Evolutionary conservation across 2,329 filamentous ascomycete species (phyloP).

Genomic region (Stemphylium vesicarium): DNA sequence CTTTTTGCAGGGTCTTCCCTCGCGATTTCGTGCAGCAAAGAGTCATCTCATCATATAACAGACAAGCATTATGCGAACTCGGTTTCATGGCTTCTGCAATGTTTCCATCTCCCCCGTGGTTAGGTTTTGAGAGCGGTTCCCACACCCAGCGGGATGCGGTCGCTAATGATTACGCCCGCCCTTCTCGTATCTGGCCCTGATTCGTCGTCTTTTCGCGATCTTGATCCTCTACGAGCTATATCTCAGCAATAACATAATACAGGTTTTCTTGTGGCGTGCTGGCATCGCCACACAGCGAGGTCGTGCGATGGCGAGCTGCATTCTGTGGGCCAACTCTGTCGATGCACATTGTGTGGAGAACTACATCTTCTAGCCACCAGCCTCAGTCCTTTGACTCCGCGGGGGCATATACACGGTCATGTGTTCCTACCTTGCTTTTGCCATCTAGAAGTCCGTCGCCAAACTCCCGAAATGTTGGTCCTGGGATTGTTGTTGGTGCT

Average conservation of each 20-base stretch:
- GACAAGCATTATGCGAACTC: conserved; percentile 13
- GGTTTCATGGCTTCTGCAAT: conserved; percentile 14
- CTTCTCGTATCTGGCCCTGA: neutral
- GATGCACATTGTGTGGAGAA: neutral
- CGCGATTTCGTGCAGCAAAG: conserved; percentile 1
- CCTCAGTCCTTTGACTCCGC: neutral
- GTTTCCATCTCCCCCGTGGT: neutral
- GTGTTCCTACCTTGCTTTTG: neutral
- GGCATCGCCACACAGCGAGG: neutral
- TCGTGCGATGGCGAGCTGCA: neutral
- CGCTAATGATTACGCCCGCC: neutral
- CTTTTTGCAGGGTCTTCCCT: conserved; percentile 16
- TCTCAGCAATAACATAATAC: neutral
- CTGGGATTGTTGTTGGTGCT: neutral
- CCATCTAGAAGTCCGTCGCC: neutral
- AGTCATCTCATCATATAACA: neutral
- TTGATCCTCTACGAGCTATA: neutral
- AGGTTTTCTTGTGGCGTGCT: conserved; percentile 8
- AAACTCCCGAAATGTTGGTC: neutral
- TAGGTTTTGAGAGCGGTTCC: neutral
- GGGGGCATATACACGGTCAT: neutral
- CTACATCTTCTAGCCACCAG: neutral
- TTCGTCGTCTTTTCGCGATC: conserved; percentile 7
- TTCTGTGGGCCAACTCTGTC: neutral
- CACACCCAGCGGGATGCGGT: neutral